These are phyloP conservation scores for Termitomyces sp. DNA, from an alignment of 768 basidiomycete genomes.

Conservation along the genomic window DNA sequence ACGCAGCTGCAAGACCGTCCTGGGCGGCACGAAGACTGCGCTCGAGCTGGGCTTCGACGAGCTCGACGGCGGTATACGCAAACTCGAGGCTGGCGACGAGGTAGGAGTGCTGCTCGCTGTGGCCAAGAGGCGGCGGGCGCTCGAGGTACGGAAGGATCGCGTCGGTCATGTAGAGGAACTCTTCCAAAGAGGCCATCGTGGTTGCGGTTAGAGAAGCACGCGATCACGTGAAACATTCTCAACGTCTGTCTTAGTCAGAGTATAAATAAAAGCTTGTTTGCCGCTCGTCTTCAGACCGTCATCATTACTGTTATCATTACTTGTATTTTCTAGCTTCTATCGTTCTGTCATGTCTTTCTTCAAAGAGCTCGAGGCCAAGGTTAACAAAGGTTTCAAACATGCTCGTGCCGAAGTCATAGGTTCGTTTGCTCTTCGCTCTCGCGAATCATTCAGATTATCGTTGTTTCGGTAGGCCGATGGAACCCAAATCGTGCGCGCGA, in stretches of 20 bases:
- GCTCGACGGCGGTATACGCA: conserved; percentile 13
- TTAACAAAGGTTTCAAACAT: conserved; percentile 32
- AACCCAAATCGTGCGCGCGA: conserved; percentile 41
- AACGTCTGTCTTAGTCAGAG: not conserved
- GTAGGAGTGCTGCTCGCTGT: conserved; percentile 5
- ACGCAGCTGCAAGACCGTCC: conserved; percentile 3
- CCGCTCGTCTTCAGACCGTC: not conserved
- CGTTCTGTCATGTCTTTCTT: not conserved
- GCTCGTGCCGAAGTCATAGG: conserved; percentile 34
- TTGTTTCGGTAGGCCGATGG: conserved; percentile 25
- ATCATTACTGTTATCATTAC: not conserved
- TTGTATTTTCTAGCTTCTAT: too few species aligned
- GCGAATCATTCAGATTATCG: not conserved
- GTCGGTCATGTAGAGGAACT: conserved; percentile 8
- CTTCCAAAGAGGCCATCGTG: conserved; percentile 7
- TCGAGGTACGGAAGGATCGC: conserved; percentile 11
- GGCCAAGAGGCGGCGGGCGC: conserved; percentile 2
- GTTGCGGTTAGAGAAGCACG: not conserved
- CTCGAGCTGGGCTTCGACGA: conserved; percentile 12
- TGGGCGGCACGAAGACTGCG: conserved; percentile 9
- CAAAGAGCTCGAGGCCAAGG: conserved; percentile 7
- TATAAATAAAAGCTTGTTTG: not conserved
- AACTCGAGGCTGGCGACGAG: conserved; percentile 12
- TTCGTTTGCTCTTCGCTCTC: not conserved
- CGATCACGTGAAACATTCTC: not conserved